Evolutionary conservation across 2,329 filamentous ascomycete genomes (phyloP), one percentile per base, ranked within the genome.

Genomic region (Macrophomina phaseolina): DNA sequence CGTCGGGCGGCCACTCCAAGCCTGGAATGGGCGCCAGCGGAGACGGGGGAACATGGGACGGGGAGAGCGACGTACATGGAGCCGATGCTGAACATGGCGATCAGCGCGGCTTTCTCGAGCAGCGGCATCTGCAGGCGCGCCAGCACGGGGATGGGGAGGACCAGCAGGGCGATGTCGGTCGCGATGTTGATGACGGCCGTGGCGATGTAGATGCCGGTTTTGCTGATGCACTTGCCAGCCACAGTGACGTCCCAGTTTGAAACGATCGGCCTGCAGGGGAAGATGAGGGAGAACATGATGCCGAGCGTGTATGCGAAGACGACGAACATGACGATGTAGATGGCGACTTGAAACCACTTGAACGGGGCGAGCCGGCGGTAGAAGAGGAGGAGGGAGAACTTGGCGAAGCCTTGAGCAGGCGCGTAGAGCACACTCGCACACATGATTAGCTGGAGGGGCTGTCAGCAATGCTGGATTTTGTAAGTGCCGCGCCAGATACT

Each of bases 181-280:
- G 67, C 69, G 40, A 75, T 72, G 68, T 73, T 75, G 58, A 73
- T 69, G 18, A 64, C 71, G 38, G 72, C 69, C 56, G 73, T 70
- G 3, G 70, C 65, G 48, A 73, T 70, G 63, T 73, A 74, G 11
- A 73, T 70, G 23, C 69, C 71, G 8, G 68, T 67, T 34, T 68
- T 66, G 51, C 73, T 73, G 61, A 71, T 42, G 49, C 70, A 73
- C 40, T 40, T 34, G 9, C 67, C 71, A 11, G 64, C 5, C 9
- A 73, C 51, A 6, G 68, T 51, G 11, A 68, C 67, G 58, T 74
- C 68, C 69, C 70, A 73, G 40, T 68, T 71, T 14, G 67, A 69
- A 14, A 69, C 64, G 48, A 74, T 70, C 3, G 71, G 73, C 32
- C 64, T 66, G 53, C 72, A 74, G 14, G 73, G 68, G 34, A 73